phyloP scores from a whole-genome alignment of 2,329 filamentous ascomycete species.

The Cladosporium sp. region DNA sequence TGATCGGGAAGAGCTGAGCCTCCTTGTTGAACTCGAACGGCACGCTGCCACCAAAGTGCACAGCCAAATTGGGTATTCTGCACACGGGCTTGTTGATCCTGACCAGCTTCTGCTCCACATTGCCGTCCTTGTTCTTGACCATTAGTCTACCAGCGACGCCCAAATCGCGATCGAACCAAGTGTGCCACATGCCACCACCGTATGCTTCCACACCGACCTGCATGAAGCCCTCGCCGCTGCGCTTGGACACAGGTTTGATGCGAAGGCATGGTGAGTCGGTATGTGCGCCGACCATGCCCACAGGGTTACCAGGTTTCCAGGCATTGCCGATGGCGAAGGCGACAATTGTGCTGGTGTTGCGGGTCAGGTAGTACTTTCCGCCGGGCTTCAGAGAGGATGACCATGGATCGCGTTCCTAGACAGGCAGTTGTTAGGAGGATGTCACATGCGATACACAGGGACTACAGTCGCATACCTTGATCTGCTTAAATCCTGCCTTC shows the following conservation, averaged over 20 bases:
- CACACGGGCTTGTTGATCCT: slow-evolving; percentile 88
- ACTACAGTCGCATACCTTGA: slow-evolving; percentile 54
- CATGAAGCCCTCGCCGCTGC: slow-evolving; percentile 77
- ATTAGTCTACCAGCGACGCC: slow-evolving; percentile 85
- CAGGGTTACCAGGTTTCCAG: slow-evolving; percentile 88
- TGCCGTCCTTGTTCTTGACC: slow-evolving; percentile 65
- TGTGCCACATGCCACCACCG: slow-evolving; percentile 95
- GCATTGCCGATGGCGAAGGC: slow-evolving; percentile 86
- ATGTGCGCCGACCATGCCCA: slow-evolving; percentile 90
- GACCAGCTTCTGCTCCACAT: slow-evolving; percentile 77
- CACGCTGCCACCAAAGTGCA: slow-evolving; percentile 83
- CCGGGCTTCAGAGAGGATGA: slow-evolving; percentile 72
- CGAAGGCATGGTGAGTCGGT: slow-evolving; percentile 91
- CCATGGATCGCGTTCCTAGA: slow-evolving; percentile 82
- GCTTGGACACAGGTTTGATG: slow-evolving; percentile 92
- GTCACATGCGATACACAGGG: background rate
- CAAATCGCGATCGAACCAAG: slow-evolving; percentile 94
- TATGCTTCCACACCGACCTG: slow-evolving; percentile 97
- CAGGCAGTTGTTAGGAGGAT: background rate
- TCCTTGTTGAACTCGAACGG: slow-evolving; percentile 96
- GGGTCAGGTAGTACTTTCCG: slow-evolving; percentile 93
- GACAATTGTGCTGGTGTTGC: slow-evolving; percentile 86
- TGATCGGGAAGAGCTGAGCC: slow-evolving; percentile 89
- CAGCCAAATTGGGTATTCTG: slow-evolving; percentile 87
- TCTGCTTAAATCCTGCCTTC: slow-evolving; percentile 78